Evolutionary conservation across 805 yeast species (phyloP), one percentile per base, ranked within the genome.

Genomic region (Blastobotrys muscicola): DNA sequence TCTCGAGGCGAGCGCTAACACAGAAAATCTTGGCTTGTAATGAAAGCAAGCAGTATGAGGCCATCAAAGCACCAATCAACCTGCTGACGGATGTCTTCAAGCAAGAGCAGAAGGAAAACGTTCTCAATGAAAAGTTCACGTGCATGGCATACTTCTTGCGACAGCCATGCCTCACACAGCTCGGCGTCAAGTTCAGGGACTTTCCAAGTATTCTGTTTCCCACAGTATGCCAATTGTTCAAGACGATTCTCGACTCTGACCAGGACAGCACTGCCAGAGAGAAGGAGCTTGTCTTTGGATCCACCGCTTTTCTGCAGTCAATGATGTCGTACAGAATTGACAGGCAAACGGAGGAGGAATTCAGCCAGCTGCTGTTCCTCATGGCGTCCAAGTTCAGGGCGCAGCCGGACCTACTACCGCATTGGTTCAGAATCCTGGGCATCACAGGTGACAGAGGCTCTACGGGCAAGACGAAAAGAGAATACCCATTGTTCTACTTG

Each of bases 401-500:
- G n/a, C 30, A 29, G 5, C 47, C 50, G 7, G 31, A 41, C 3
- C 33, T 31, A 6, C 34, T 46, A 26, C 29, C 9, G 10, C 31
- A 36, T 12, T 46, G 50, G 50, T 44, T 44, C 33, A 29, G 30
- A 9, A 13, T 36, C 11, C 29, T 41, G 12, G 46, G 41, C 10
- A 34, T 40, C 13, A n/a, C 38, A 10, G 29, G 23, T 6, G n/a
- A n/a, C n/a, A n/a, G n/a, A n/a, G n/a, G n/a, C n/a, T n/a, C n/a
- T n/a, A 10, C 36, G 14, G 14, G 15, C 13, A 45, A 38, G 33
- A 12, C 9, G 16, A 45, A 41, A 15, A 31, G 38, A 31, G 42
- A 52, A 29, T 56, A 54, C 41, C 62, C 62, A 7, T 44, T 58
- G n/a, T 48, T 57, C 36, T 45, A 49, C 34, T 45, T 53, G 14